Base-by-base conservation (phyloP, 2,329 filamentous ascomycete genomes). In the Macroventuria anomochaeta region DNA sequence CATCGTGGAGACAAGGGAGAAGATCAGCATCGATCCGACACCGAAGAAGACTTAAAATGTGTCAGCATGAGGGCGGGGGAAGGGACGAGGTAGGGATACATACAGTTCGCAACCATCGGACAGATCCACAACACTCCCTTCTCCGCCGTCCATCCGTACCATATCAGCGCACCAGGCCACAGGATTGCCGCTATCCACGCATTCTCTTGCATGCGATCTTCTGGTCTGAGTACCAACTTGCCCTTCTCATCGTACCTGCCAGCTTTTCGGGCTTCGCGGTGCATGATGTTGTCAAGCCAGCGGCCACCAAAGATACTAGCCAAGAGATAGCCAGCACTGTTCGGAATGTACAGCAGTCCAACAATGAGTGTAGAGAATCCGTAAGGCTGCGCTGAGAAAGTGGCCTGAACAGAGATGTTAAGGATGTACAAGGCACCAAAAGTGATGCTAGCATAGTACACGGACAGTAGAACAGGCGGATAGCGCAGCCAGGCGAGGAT, bases 151-250 rank as follows among this genome's bases (percentile, higher is more conserved):
- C 74, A 76, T 1, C 73, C 74, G 37, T 76, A 76, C 59, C 71
- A 69, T 5, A 76, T 65, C 3, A 76, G 54, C 2, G 74, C 72
- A 1, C 55, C 57, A 4, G 74, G 74, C 63, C 70, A 76, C 2
- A 76, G 53, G 5, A 69, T 46, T 6, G 67, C 71, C 5, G 70
- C 72, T 1, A 75, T 59, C 74, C 73, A 76, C 0, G 73, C 73
- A 50, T 76, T 76, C 48, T 76, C 74, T 18, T 64, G 62, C 73
- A 76, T 76, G n/a, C 74, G 69, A 41, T 76, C 74, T 58, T 75
- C 71, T 0, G 74, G 74, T 3, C 61, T 55, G 43, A 74, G 69
- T 6, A 73, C 57, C 8, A 76, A 63, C 40, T 70, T 73, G 17
- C 74, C 74, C 1, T 63, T 58, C 4, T 64, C 65, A 44, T 76